Base-by-base conservation (phyloP, 176 grass and related monocot species). In the Musa beccarii region DNA sequence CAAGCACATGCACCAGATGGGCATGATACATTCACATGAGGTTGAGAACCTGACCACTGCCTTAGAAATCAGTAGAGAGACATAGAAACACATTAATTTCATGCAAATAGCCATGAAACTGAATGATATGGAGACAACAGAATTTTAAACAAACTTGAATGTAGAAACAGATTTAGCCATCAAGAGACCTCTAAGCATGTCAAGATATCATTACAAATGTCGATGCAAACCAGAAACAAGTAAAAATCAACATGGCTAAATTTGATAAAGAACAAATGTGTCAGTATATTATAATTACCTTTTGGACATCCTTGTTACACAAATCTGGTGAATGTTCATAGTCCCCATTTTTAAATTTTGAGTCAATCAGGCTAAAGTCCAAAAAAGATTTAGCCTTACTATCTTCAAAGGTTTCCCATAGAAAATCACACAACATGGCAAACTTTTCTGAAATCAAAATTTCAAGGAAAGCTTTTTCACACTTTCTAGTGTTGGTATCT, bases 331-430 rank as follows among this genome's bases (percentile, higher is more conserved):
- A 72, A 49, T 57, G 66, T 72, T 85, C 93, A 86, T 96, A 96
- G 55, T 83, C 84, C 77, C 93, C 93, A 92, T 81, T 90, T 79
- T 85, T 96, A 81, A 96, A 83, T 63, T 91, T 96, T 82, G 81
- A 83, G 63, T 90, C 86, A 53, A 96, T 88, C 69, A 88, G 19
- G 23, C 81, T 78, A 74, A 92, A 96, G 85, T 92, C 74, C 78
- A 96, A 88, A 77, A 86, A 92, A 63, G 74, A 81, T 75, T 70
- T 85, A 66, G 75, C 80, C 72, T 70, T 63, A 53, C 74, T 79
- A 50, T 85, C 81, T 77, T 85, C 83, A 81, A 86, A 85, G 80
- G 52, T 81, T 79, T 21, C 88, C 67, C 77, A 75, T 81, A 96
- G 89, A 75, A 90, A 85, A 79, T 81, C 86, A 69, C 93, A 96